Evolutionary conservation across 1,284 basidiomycete species (phyloP).

Genomic region (Irpex sp.): DNA sequence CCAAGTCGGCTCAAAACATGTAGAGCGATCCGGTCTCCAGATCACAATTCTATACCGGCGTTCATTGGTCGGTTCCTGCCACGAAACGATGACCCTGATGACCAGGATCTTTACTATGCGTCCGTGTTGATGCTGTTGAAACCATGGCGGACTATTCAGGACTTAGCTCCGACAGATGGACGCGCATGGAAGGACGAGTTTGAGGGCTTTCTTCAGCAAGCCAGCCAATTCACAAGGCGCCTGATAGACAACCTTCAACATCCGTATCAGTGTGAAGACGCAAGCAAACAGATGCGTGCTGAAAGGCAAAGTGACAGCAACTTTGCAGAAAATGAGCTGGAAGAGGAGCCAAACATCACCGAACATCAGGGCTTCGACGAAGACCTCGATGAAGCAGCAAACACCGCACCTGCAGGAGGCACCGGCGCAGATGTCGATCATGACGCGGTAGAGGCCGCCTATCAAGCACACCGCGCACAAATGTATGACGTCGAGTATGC

Average conservation of each 20-base stretch:
- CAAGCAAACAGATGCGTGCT: neutral
- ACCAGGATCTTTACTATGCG: slow-evolving; percentile 31
- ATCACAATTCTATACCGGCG: slow-evolving; percentile 31
- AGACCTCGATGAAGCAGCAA: neutral
- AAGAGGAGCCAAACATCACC: neutral
- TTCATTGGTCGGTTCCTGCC: slow-evolving; percentile 33
- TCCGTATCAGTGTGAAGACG: slow-evolving; percentile 27
- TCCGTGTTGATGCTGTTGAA: slow-evolving; percentile 34
- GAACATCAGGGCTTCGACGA: neutral
- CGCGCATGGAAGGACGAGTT: slow-evolving; percentile 22
- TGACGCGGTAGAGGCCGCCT: neutral
- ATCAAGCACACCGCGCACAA: neutral
- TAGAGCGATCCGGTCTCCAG: slow-evolving; percentile 20
- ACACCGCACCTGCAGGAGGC: neutral
- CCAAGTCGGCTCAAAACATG: slow-evolving; percentile 13
- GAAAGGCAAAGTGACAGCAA: neutral
- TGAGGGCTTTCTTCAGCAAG: neutral
- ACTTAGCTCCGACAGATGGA: slow-evolving; percentile 23
- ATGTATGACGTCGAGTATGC: neutral
- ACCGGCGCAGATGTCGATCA: too few species aligned
- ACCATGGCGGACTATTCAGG: slow-evolving; percentile 32
- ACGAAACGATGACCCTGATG: slow-evolving; percentile 21
- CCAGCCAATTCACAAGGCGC: neutral
- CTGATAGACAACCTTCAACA: slow-evolving; percentile 33
- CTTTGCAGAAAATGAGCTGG: neutral